Evolutionary conservation across 192 early-diverging fungal species (phyloP), one percentile per base, ranked within the genome.

Genomic region (Phycomyces blakesleeanus): DNA sequence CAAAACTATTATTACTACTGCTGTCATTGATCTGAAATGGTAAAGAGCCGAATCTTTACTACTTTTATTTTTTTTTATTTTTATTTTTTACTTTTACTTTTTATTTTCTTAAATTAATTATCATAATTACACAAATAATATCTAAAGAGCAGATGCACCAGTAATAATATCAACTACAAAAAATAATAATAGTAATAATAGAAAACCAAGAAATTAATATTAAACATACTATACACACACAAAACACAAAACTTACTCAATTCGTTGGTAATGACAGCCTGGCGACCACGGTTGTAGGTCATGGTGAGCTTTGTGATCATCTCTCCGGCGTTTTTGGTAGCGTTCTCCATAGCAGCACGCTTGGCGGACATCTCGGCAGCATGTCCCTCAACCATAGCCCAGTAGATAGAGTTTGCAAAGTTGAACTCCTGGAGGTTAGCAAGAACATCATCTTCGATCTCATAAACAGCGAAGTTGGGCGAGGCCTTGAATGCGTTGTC

Each of bases 281-380:
- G 96, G 80, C 95, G 93, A 73, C 91, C 89, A 68, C 95, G 90
- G 87, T 98, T 97, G 89, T 93, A 98, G 66, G 88, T 89, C 75
- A 98, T 82, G 55, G 95, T 96, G 55, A 98, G 83, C 75, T 90
- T 95, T 76, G 89, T 81, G 83, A 98, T 94, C 87, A 98, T 96
- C 64, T 98, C 95, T 75, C 89, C 91, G 59, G 95, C 97, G 82
- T 99, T 99, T 87, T 98, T 95, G 79, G 95, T 98, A 39, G 97
- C 95, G 78, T 99, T 99, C 86, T 99, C 97, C 97, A 98, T 99
- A 67, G 97, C 97, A 68, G 91, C 89, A 64, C 95, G 89, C 86
- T 93, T 94, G 63, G 97, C 91, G 58, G 90, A 87, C 89, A 97
- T 90, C 76, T 99, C 97, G 25, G 93, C 83, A 49, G 94, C 94